Conservation (phyloP, 2,329 filamentous ascomycete genomes). For the Aotearoamyces nothofagi region DNA sequence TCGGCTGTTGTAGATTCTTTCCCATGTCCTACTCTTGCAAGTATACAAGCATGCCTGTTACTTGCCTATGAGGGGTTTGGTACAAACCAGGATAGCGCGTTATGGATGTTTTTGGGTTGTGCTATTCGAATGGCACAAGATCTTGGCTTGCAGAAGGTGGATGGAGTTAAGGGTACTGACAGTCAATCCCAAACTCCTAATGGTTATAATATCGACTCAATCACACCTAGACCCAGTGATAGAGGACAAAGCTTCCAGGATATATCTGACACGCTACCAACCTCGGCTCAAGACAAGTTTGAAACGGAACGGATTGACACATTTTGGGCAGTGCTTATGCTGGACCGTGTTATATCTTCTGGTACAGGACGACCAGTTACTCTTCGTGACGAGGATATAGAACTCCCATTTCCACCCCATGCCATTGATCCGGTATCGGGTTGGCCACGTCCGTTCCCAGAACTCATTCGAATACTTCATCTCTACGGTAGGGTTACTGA, state of each 20-base stretch:
- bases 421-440: slow-evolving; percentile 37
- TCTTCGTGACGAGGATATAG: slow-evolving; percentile 71
- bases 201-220: too few relatives aligned
- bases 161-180: slow-evolving; percentile 58
- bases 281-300: slow-evolving; percentile 43
- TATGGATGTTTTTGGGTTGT: slow-evolving; percentile 89
- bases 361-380: slow-evolving; percentile 77
- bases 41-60: slow-evolving; percentile 69
- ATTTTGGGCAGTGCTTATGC: slow-evolving; percentile 80
- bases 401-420: slow-evolving; percentile 50
- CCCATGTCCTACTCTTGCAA: slow-evolving; percentile 66
- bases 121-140: slow-evolving; percentile 74
- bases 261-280: slow-evolving; percentile 25
- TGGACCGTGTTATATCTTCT: slow-evolving; percentile 77
- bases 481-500: slow-evolving; percentile 76
- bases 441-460: slow-evolving; percentile 67
- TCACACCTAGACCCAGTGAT: too few relatives aligned
- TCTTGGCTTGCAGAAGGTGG: slow-evolving; percentile 66
- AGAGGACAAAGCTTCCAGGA: too few relatives aligned
- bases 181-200: slow-evolving; percentile 29
- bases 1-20: slow-evolving; percentile 72
- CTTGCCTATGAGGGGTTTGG: slow-evolving; percentile 85
- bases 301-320: slow-evolving; percentile 76
- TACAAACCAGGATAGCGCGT: slow-evolving; percentile 70
- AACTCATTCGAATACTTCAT: slow-evolving; percentile 70